Base-by-base conservation (phyloP, 2,329 filamentous ascomycete species). In the Fusarium virguliforme region DNA sequence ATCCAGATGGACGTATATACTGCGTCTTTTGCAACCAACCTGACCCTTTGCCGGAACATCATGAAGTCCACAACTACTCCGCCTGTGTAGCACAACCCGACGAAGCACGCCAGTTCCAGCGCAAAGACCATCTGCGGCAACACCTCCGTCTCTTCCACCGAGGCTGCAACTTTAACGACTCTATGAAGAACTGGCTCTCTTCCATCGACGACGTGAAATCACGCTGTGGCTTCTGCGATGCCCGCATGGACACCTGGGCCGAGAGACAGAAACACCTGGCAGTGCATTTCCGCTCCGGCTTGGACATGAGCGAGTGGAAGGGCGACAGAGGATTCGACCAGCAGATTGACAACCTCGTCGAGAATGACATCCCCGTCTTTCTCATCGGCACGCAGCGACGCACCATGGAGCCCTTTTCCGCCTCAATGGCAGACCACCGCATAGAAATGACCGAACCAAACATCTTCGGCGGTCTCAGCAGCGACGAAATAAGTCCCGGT, bases 371-470 rank as follows among this genome's bases (percentile, higher is more conserved):
- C 32, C 50, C 50, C 0, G 50, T 54, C 0, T 54, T 35, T 15
- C 34, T 54, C 6, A 54, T 54, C 1, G 50, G 50, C 8, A 35
- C 18, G 1, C 50, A 54, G 1, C 8, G 50, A 10, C 18, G 26
- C 8, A 54, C 50, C 3, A 54, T 54, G 50, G 50, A 54, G 13
- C 50, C 50, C 8, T 54, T 54, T 13, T 54, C 50, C 1, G 50
- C 50, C 13, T 54, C 50, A 5, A 34, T n/a, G 1, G 50, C 50
- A 26, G 30, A 54, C 15, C 50, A 54, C 7, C 50, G 50, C 34
- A 37, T 26, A 3, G 50, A 54, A 1, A 7, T 6, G 12, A 9
- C 32, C 8, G 50, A 54, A 3, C 26, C 7, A 2, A 35, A 35
- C 8, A 7, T 22, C 6, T 10, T 54, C 3, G 50, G 32, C 6